Percentiles rank a stretch among this genome's conserved stretches.
phyloP scores from a whole-genome alignment of 2,329 filamentous ascomycete genomes.

The Fusarium sp. region DNA sequence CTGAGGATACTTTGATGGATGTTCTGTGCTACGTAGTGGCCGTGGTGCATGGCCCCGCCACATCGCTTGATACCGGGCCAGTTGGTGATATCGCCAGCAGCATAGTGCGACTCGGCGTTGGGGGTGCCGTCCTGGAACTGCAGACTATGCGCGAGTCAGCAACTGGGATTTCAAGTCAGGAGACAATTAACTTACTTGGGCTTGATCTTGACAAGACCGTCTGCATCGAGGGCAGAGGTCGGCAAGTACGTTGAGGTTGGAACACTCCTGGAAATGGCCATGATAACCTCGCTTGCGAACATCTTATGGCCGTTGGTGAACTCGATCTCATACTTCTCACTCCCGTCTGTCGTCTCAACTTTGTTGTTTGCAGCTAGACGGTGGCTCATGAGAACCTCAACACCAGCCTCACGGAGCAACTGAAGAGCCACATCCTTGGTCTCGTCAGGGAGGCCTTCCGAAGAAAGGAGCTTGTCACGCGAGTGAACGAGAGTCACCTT shows the following conservation, averaged over 20 bases:
- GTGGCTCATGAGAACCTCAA: slow-evolving; percentile 71
- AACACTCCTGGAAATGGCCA: slow-evolving; percentile 71
- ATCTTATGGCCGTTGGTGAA: slow-evolving; percentile 70
- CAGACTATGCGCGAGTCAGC: slow-evolving; percentile 52
- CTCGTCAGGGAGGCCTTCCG: slow-evolving; percentile 75
- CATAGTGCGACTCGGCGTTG: slow-evolving; percentile 71
- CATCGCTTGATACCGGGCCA: slow-evolving; percentile 86
- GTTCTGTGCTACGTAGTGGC: slow-evolving; percentile 72
- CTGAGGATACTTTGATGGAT: slow-evolving; percentile 69
- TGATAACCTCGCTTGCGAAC: slow-evolving; percentile 71
- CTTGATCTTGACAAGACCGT: slow-evolving; percentile 72
- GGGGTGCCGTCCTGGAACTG: slow-evolving; percentile 63
- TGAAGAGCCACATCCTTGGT: slow-evolving; percentile 70
- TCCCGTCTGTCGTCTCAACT: slow-evolving; percentile 55
- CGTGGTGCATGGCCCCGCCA: slow-evolving; percentile 79
- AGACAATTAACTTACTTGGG: slow-evolving; percentile 54
- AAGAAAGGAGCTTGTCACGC: slow-evolving; percentile 73
- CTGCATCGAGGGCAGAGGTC: slow-evolving; percentile 62
- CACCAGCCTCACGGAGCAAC: slow-evolving; percentile 68
- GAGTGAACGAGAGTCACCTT: slow-evolving; percentile 81
- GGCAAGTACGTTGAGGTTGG: slow-evolving; percentile 73
- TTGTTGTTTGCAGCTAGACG: slow-evolving; percentile 62
- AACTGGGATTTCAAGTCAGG: not conserved
- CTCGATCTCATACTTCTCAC: slow-evolving; percentile 57
- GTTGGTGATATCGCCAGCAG: slow-evolving; percentile 72